Conservation (phyloP, 192 early-diverging fungal species). For the Spizellomyces punctatus region DNA sequence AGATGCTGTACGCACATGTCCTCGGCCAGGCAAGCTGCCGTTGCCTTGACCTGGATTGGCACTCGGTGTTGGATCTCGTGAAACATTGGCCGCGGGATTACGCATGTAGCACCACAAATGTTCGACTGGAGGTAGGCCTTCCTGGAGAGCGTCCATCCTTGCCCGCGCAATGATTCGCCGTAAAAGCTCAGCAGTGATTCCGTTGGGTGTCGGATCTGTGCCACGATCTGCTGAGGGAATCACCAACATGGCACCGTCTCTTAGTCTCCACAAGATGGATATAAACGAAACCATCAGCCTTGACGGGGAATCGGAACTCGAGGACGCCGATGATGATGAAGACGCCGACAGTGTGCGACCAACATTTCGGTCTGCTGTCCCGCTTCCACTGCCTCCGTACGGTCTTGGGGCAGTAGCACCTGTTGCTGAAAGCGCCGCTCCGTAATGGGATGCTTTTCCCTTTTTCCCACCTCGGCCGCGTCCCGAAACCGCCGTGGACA, state of each 20-base stretch:
- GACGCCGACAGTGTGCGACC: neutral
- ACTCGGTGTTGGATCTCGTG: too few species aligned
- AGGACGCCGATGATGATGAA: neutral
- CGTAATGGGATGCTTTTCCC: constrained; percentile 18
- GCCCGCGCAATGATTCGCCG: constrained; percentile 10
- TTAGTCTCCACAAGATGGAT: neutral
- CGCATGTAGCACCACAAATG: constrained; percentile 29
- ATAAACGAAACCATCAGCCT: constrained; percentile 22
- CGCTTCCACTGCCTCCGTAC: neutral
- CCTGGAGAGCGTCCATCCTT: neutral
- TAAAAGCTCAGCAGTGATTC: constrained; percentile 21
- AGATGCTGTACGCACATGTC: neutral
- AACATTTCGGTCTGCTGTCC: neutral
- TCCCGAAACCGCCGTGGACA: neutral
- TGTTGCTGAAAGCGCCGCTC: neutral
- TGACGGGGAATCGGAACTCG: neutral
- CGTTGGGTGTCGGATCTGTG: constrained; percentile 23
- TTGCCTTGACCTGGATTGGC: too few species aligned
- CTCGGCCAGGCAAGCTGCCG: too few species aligned
- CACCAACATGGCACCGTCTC: constrained; percentile 3
- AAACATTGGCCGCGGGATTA: neutral
- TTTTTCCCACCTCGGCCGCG: constrained; percentile 22
- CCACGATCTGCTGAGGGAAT: constrained; percentile 14
- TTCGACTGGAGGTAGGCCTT: constrained; percentile 1
- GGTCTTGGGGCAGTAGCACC: neutral